These are phyloP conservation scores for Septoria linicola DNA, from an alignment of 2,329 filamentous ascomycete species.

Conservation along the genomic window DNA sequence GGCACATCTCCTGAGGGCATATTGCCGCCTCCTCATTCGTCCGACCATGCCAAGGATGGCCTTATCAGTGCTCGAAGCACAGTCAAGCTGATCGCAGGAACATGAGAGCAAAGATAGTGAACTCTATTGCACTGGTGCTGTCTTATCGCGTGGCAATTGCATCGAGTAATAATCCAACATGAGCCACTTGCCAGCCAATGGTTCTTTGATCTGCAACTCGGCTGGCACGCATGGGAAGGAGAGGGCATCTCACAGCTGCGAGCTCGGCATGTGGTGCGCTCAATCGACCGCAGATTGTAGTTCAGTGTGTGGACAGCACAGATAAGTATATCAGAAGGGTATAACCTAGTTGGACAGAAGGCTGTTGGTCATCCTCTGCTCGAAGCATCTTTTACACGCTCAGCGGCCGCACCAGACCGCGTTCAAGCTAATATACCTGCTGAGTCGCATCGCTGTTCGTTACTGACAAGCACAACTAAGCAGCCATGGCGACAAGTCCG, in stretches of 20 bases:
- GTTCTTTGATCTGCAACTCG: background rate
- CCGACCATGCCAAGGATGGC: slow-evolving; percentile 3
- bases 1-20: background rate
- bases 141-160: slow-evolving; percentile 10
- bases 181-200: slow-evolving; percentile 1
- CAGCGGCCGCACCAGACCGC: background rate
- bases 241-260: background rate
- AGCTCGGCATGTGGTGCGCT: background rate
- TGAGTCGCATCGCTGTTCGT: too few species aligned
- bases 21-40: background rate
- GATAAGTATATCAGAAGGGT: slow-evolving; percentile 1
- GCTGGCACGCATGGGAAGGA: background rate
- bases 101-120: slow-evolving; percentile 8
- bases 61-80: slow-evolving; percentile 3
- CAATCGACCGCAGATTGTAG: too few species aligned
- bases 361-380: too few species aligned
- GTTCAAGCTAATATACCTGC: too few species aligned
- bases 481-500: slow-evolving; percentile 32
- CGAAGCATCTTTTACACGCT: background rate
- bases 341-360: background rate
- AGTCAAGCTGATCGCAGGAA: background rate
- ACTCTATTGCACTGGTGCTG: background rate
- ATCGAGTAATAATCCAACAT: slow-evolving; percentile 9
- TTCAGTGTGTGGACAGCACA: background rate
- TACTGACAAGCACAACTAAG: slow-evolving; percentile 4